Percentiles rank a stretch among this genome's conserved stretches.
Conservation (phyloP, 2,329 filamentous ascomycete genomes). For the Phoma herbarum region DNA sequence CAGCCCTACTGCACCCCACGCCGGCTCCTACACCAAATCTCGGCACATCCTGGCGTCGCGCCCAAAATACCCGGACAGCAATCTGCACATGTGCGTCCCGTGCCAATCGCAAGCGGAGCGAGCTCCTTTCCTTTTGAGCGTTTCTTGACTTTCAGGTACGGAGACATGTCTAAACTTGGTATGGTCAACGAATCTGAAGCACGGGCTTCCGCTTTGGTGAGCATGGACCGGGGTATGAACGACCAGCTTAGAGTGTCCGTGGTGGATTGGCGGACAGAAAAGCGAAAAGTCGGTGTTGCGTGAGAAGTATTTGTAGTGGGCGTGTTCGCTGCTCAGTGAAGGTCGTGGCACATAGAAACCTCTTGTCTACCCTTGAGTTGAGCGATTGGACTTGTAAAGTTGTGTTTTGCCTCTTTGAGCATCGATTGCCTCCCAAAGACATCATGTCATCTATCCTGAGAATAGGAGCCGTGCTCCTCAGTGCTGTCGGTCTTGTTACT, state of each 20-base stretch:
- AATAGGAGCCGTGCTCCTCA: conserved; percentile 31
- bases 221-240: conserved; percentile 16
- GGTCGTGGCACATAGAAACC: conserved; percentile 6
- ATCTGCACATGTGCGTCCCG: conserved; percentile 10
- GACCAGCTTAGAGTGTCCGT: conserved; percentile 10
- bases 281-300: conserved; percentile 7
- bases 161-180: conserved; percentile 19
- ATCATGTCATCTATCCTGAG: conserved; percentile 30
- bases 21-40: conserved; percentile 17
- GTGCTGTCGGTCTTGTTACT: conserved; percentile 32
- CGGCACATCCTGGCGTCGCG: conserved; percentile 10
- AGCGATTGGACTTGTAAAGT: conserved; percentile 1
- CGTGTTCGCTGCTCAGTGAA: conserved; percentile 7
- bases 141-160: conserved; percentile 16
- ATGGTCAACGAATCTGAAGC: conserved; percentile 13
- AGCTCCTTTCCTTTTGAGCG: conserved; percentile 7
- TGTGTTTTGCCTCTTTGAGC: conserved; percentile 6
- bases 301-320: conserved; percentile 14
- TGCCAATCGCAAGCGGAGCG: conserved; percentile 4
- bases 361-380: conserved; percentile 5
- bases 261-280: conserved; percentile 7
- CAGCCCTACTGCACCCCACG: conserved; percentile 18
- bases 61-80: conserved; percentile 10
- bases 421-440: conserved; percentile 1
- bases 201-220: conserved; percentile 18